phyloP scores from a whole-genome alignment of 2,329 filamentous ascomycete genomes.

The Pestalotiopsis fici region DNA sequence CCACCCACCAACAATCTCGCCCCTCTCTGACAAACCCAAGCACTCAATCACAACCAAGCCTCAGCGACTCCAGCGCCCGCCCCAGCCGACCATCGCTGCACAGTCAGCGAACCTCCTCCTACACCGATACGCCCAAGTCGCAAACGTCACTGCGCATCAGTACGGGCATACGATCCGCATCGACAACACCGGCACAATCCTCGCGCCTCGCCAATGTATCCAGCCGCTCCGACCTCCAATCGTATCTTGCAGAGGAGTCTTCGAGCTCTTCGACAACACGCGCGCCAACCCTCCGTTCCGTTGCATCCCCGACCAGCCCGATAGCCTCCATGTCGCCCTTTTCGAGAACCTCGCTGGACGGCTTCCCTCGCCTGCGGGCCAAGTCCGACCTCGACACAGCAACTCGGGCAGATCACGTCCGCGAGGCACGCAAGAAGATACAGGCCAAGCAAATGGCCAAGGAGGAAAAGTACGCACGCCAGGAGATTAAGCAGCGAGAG shows the following conservation, averaged over 20 bases:
- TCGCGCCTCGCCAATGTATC: constrained; percentile 43
- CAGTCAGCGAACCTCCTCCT: constrained; percentile 40
- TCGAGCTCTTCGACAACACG: constrained; percentile 29
- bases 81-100: constrained; percentile 38
- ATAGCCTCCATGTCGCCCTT: constrained; percentile 50
- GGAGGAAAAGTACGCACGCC: constrained; percentile 62
- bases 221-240: constrained; percentile 50
- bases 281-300: constrained; percentile 10
- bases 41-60: constrained; percentile 23
- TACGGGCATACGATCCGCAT: constrained; percentile 30
- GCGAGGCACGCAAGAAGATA: constrained; percentile 63
- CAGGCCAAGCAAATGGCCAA: constrained; percentile 62
- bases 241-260: constrained; percentile 38
- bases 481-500: constrained; percentile 59
- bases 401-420: constrained; percentile 57
- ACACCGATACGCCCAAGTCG: constrained; percentile 35
- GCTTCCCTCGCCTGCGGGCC: constrained; percentile 58
- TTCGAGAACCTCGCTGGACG: constrained; percentile 57
- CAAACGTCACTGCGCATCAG: constrained; percentile 36
- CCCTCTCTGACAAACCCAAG: constrained; percentile 18
- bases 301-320: constrained; percentile 33
- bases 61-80: constrained; percentile 24
- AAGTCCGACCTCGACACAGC: constrained; percentile 60
- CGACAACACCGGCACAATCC: constrained; percentile 28
- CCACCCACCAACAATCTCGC: not conserved